A percentile compares a stretch with the other conserved stretches of the same genome.
Evolutionary conservation across 441 rosid genomes (phyloP).

Genomic region (Gossypium schwendimanii): DNA sequence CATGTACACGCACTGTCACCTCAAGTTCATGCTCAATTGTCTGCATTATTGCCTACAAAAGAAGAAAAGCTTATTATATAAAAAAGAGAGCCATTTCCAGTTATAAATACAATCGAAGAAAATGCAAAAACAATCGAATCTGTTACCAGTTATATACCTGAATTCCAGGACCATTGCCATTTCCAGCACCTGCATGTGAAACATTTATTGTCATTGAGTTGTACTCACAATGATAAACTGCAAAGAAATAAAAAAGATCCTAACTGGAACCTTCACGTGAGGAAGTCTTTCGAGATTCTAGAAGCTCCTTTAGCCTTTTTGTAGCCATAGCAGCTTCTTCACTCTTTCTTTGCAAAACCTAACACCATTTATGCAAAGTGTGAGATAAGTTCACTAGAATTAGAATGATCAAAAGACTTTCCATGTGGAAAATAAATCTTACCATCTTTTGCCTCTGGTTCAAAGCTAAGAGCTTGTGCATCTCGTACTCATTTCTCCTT

Average conservation of each 20-base stretch:
- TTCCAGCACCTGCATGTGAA: slow-evolving; percentile 40
- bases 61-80: slow-evolving; percentile 11
- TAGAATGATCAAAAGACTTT: slow-evolving; percentile 9
- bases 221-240: slow-evolving; percentile 5
- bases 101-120: too few species aligned
- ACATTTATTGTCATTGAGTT: slow-evolving; percentile 18
- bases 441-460: slow-evolving; percentile 98
- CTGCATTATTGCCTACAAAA: slow-evolving; percentile 72
- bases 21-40: slow-evolving; percentile 94
- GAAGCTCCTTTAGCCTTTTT: slow-evolving; percentile 83
- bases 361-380: slow-evolving; percentile 5
- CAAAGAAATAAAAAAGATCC: slow-evolving; percentile 13
- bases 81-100: neutral
- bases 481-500: slow-evolving; percentile 88
- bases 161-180: slow-evolving; percentile 61
- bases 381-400: slow-evolving; percentile 12
- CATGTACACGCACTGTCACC: slow-evolving; percentile 81
- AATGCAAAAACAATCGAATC: neutral
- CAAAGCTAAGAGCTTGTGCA: slow-evolving; percentile 91
- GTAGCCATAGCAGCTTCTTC: slow-evolving; percentile 97
- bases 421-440: slow-evolving; percentile 11
- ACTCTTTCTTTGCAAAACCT: slow-evolving; percentile 95
- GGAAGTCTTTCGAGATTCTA: slow-evolving; percentile 75
- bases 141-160: slow-evolving; percentile 51
- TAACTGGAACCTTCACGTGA: slow-evolving; percentile 54